phyloP scores from a whole-genome alignment of 257 asterid genomes.

The Solanum ossicruentum region DNA sequence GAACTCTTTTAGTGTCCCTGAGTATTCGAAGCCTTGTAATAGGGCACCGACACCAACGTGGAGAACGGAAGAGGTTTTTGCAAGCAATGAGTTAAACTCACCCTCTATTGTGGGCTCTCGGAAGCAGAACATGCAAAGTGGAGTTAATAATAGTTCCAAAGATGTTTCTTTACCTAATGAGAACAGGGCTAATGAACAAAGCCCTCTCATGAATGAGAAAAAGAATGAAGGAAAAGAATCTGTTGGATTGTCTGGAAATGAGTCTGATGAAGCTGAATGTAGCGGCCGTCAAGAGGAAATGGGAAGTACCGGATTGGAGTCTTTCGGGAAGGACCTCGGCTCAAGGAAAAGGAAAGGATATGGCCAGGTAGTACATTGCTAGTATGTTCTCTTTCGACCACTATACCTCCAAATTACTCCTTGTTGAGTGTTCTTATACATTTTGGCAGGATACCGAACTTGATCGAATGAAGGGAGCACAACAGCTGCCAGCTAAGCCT shows the following conservation, averaged over 20 bases:
- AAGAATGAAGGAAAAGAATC: constrained; percentile 33
- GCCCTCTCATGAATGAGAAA: constrained; percentile 37
- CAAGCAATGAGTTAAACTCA: constrained; percentile 15
- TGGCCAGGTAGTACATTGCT: constrained; percentile 34
- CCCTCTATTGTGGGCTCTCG: not conserved
- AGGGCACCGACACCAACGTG: constrained; percentile 26
- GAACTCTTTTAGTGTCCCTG: constrained; percentile 27
- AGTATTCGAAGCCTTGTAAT: constrained; percentile 23
- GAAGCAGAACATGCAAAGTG: constrained; percentile 8
- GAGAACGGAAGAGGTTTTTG: constrained; percentile 27
- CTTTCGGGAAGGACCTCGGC: constrained; percentile 34
- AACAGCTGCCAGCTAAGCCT: constrained; percentile 17
- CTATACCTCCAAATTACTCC: not conserved
- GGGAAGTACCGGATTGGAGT: constrained; percentile 20
- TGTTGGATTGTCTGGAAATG: constrained; percentile 30
- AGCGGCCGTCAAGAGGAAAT: constrained; percentile 58
- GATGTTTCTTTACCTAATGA: constrained; percentile 16
- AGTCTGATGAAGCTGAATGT: constrained; percentile 58
- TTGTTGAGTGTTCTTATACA: not conserved
- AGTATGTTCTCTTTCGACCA: not conserved
- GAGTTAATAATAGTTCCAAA: constrained; percentile 20
- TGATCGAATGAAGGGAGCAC: constrained; percentile 27
- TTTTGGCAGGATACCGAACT: constrained; percentile 29
- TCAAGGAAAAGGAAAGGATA: constrained; percentile 69
- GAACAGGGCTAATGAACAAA: constrained; percentile 12